Evolutionary conservation across 1,284 basidiomycete species (phyloP), one percentile per base, ranked within the genome.

Genomic region (Filobasidium uniguttulatum): DNA sequence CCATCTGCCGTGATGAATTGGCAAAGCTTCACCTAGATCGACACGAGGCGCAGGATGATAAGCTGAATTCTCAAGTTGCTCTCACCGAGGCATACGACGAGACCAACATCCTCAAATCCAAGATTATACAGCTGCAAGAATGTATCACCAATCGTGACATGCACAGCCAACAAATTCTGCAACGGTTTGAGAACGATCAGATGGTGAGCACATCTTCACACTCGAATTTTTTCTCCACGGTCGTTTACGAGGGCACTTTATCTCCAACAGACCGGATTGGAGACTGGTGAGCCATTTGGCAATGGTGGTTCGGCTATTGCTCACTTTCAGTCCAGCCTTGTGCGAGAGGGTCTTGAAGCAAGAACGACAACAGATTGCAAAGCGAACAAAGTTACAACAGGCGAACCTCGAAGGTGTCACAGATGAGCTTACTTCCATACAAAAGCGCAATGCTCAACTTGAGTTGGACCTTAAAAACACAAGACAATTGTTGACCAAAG

Each of bases 41-140:
- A 19, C 33, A 34, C 15, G 19, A 34, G 33, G 33, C 15, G 19
- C 15, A 34, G 33, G 9, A 19, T 19, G 33, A 15, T 19, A 34
- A 34, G 19, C 33, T 34, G 9, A 19, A n/a, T n/a, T n/a, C 33
- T 34, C 33, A 34, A 34, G 33, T 19, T 10, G 33, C 15, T 34
- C 4, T 34, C 9, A 14, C 15, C 33, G 33, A 34, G 5, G 15
- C 15, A 19, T 14, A 34, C 4, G 15, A 15, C 15, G 15, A 34
- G 33, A 34, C 15, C 15, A 34, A 34, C 15, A 10, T 34, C 19
- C 15, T 19, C 8, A 53, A 60, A 1, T 23, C 53, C 28, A 90
- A 97, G 66, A 75, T 91, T 34, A 85, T 94, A 61, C 63, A 73
- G 7, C 76, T 85, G 59, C 82, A 86, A 67, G 73, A 79, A 54